A percentile compares a stretch with the other conserved stretches of the same genome.
Evolutionary conservation across 2,329 filamentous ascomycete genomes (phyloP).

Genomic region (Cordyceps cateniannulata): DNA sequence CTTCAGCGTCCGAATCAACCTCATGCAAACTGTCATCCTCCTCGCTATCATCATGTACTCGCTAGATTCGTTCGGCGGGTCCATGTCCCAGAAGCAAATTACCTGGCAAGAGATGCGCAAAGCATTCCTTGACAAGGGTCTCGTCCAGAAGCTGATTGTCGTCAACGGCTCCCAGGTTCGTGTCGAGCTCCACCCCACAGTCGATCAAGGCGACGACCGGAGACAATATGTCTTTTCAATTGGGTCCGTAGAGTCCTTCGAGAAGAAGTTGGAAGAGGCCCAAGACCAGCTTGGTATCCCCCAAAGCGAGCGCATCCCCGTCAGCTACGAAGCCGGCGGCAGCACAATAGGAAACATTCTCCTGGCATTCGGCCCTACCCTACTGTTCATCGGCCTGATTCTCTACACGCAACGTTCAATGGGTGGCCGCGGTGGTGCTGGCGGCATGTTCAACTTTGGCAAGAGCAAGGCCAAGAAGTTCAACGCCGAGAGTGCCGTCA

Average conservation of each 20-base stretch:
- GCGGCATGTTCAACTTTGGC: slow-evolving; percentile 90
- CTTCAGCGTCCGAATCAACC: slow-evolving; percentile 29
- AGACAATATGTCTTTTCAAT: slow-evolving; percentile 82
- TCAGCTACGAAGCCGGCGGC: slow-evolving; percentile 77
- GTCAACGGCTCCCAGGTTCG: slow-evolving; percentile 66
- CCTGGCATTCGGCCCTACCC: slow-evolving; percentile 74
- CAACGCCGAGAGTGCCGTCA: slow-evolving; percentile 93
- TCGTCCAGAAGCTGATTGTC: slow-evolving; percentile 88
- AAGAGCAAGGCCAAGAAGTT: slow-evolving; percentile 95
- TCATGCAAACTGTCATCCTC: slow-evolving; percentile 29
- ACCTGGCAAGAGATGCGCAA: slow-evolving; percentile 96
- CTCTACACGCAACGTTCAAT: slow-evolving; percentile 75
- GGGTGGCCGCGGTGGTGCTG: slow-evolving; percentile 55
- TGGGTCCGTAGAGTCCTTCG: slow-evolving; percentile 88
- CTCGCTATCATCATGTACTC: slow-evolving; percentile 50
- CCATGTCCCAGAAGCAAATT: slow-evolving; percentile 61
- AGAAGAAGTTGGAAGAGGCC: slow-evolving; percentile 79
- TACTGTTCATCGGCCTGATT: slow-evolving; percentile 78
- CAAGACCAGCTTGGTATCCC: slow-evolving; percentile 86
- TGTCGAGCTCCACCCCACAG: slow-evolving; percentile 73
- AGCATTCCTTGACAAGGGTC: slow-evolving; percentile 90
- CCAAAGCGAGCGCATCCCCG: slow-evolving; percentile 79
- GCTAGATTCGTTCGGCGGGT: slow-evolving; percentile 33
- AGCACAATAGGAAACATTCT: slow-evolving; percentile 68
- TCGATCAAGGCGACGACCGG: slow-evolving; percentile 46